Conservation (phyloP, 768 basidiomycete species). For the Phanerochaete carnosa region DNA sequence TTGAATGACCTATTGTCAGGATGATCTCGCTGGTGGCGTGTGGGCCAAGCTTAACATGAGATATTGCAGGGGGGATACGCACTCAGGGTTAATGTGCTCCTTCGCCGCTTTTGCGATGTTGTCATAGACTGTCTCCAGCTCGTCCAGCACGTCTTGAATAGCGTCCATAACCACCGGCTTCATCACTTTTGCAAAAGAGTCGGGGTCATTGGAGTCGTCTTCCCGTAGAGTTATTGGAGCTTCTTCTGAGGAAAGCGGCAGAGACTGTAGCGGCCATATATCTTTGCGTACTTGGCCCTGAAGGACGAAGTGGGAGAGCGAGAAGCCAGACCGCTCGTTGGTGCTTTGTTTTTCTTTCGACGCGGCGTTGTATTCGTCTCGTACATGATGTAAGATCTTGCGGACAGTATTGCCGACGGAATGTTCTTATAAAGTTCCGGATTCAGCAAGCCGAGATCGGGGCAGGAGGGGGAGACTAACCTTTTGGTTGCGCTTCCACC, state of each 20-base stretch:
- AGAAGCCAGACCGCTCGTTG: slow-evolving; percentile 41
- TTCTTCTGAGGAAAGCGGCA: slow-evolving; percentile 41
- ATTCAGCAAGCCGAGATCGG: slow-evolving; percentile 6
- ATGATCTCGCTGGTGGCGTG: slow-evolving; percentile 76
- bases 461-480: slow-evolving; percentile 36
- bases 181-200: slow-evolving; percentile 71
- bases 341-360: not conserved
- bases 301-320: slow-evolving; percentile 81
- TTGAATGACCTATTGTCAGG: slow-evolving; percentile 89
- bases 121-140: slow-evolving; percentile 94
- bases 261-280: slow-evolving; percentile 7
- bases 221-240: slow-evolving; percentile 58
- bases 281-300: slow-evolving; percentile 64
- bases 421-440: slow-evolving; percentile 56
- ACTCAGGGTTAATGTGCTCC: slow-evolving; percentile 99
- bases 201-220: slow-evolving; percentile 71
- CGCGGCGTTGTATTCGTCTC: slow-evolving; percentile 77
- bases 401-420: slow-evolving; percentile 94
- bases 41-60: not conserved
- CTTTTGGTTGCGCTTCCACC: slow-evolving; percentile 93
- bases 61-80: slow-evolving; percentile 28
- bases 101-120: slow-evolving; percentile 91
- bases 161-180: slow-evolving; percentile 97
- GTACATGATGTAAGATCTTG: slow-evolving; percentile 88
- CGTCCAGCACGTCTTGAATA: slow-evolving; percentile 93